phyloP scores from a whole-genome alignment of 768 basidiomycete genomes.

The Exsudoporus frostii region DNA sequence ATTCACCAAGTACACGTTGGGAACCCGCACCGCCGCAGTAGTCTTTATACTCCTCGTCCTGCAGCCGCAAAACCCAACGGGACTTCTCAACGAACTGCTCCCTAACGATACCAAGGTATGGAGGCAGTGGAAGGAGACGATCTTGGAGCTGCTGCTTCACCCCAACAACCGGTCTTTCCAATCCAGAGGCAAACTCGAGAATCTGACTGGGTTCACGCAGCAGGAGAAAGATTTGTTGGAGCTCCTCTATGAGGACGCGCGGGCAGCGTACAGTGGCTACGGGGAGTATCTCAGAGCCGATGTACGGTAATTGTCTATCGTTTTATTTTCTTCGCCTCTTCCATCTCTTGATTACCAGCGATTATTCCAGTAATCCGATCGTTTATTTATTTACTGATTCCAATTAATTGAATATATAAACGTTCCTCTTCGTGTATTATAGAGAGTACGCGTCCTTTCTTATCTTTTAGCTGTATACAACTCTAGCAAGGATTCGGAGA shows the following conservation, averaged over 20 bases:
- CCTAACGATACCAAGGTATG: conserved; percentile 24
- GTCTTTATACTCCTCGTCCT: conserved; percentile 17
- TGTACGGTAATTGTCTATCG: no score
- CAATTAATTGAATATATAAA: no score
- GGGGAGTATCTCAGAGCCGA: no score
- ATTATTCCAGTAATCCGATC: no score
- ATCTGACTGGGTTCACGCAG: conserved; percentile 3
- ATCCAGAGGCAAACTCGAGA: neutral
- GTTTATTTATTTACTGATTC: no score
- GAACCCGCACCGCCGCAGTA: conserved; percentile 16
- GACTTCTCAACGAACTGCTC: conserved; percentile 13
- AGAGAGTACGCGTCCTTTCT: no score
- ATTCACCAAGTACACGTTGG: conserved; percentile 14
- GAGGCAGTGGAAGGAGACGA: conserved; percentile 16
- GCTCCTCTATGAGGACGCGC: conserved; percentile 12
- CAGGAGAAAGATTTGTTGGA: conserved; percentile 8
- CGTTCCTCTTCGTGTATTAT: no score
- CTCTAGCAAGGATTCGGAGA: no score
- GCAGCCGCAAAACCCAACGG: neutral
- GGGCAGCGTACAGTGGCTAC: conserved; percentile 9
- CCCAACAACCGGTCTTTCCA: neutral
- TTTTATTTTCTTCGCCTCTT: no score
- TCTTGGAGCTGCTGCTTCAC: neutral
- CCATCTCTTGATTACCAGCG: no score
- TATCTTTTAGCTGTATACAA: no score